phyloP scores from a whole-genome alignment of 2,329 filamentous ascomycete species.

The Paraphaeosphaeria minitans region DNA sequence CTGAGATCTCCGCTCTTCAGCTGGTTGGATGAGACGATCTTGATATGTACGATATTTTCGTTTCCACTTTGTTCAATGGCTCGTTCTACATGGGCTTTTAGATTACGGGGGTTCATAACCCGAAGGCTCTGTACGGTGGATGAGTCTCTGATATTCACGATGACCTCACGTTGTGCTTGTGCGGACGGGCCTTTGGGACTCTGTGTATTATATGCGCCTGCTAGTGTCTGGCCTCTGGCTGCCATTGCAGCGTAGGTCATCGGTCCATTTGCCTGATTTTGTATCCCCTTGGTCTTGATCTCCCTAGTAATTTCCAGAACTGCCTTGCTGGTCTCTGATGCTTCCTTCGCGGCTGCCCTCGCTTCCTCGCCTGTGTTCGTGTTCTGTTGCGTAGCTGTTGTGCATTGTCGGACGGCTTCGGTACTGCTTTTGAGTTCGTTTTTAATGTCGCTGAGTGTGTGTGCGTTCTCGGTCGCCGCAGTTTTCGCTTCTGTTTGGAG shows the following conservation, averaged over 20 bases:
- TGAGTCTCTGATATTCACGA: not conserved
- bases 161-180: not conserved
- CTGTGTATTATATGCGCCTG: not conserved
- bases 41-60: too few species aligned
- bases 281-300: not conserved
- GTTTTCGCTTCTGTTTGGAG: constrained; percentile 19
- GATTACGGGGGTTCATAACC: too few species aligned
- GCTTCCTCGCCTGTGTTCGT: not conserved
- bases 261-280: not conserved
- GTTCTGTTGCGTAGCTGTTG: not conserved
- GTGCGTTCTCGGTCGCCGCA: constrained; percentile 13
- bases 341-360: not conserved
- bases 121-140: not conserved
- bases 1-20: too few species aligned
- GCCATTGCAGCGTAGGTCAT: not conserved
- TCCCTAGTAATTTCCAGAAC: not conserved
- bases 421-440: constrained; percentile 13
- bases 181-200: not conserved
- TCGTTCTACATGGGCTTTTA: too few species aligned
- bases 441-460: constrained; percentile 17
- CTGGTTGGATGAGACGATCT: too few species aligned
- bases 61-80: too few species aligned
- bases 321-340: not conserved
- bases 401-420: constrained; percentile 11
- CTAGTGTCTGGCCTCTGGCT: not conserved